These are phyloP conservation scores for Nigrograna mackinnonii DNA, from an alignment of 2,329 filamentous ascomycete species.

Conservation along the genomic window DNA sequence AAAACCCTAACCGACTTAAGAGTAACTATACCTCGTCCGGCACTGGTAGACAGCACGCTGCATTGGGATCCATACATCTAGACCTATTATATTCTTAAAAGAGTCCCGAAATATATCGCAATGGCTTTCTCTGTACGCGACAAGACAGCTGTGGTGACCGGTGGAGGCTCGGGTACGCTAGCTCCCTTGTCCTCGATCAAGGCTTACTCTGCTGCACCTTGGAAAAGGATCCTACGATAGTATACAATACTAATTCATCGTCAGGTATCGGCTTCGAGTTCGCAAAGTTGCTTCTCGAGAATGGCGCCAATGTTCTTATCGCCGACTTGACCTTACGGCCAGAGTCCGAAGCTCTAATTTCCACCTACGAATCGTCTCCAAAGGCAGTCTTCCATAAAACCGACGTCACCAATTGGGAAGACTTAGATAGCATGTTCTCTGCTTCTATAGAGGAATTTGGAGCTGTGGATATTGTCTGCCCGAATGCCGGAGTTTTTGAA, in stretches of 20 bases:
- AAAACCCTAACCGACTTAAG: too few relatives aligned
- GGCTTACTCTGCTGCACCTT: too few relatives aligned
- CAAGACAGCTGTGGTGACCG: conserved; percentile 46
- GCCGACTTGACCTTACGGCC: not conserved
- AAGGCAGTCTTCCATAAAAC: not conserved
- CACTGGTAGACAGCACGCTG: too few relatives aligned
- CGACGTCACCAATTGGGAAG: not conserved
- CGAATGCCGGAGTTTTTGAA: conserved; percentile 45
- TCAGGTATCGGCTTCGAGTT: not conserved
- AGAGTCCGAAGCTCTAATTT: not conserved
- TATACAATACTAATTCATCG: not conserved
- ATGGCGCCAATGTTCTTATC: not conserved
- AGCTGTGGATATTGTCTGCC: conserved; percentile 43
- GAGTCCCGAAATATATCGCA: too few relatives aligned
- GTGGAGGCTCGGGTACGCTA: conserved; percentile 40
- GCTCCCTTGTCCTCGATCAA: conserved; percentile 25
- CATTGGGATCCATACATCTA: too few relatives aligned
- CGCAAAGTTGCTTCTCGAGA: not conserved
- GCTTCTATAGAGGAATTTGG: conserved; percentile 13
- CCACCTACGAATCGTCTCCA: not conserved
- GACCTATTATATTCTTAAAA: too few relatives aligned
- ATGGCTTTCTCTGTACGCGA: too few relatives aligned
- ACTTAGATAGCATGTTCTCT: not conserved
- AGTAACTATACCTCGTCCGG: too few relatives aligned
- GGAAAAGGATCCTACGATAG: too few relatives aligned